Percentiles rank a stretch among this genome's conserved stretches.
Conservation (phyloP, 345 rosid genomes). For the Syzygium jambos region DNA sequence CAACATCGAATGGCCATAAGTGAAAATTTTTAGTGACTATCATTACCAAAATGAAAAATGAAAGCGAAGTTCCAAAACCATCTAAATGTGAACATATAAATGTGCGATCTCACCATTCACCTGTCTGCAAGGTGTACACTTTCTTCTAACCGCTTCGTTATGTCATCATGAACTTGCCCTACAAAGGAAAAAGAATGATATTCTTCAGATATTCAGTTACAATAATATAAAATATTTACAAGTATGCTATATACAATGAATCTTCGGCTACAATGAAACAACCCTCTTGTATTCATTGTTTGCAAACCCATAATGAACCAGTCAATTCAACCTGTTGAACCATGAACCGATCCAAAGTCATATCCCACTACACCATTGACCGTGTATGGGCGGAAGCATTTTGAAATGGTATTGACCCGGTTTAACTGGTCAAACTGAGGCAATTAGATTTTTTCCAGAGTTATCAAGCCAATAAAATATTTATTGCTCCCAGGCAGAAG, state of each 20-base stretch:
- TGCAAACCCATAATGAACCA: neutral
- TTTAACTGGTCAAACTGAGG: neutral
- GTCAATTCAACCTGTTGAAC: neutral
- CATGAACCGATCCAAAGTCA: neutral
- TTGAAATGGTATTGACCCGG: neutral
- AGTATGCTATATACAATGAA: neutral
- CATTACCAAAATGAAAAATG: neutral
- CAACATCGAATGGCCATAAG: neutral
- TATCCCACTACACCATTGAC: neutral
- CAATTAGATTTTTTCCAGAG: neutral
- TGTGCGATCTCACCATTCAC: neutral
- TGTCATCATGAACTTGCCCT: slow-evolving; percentile 27
- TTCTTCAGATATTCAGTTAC: neutral
- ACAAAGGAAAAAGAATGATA: neutral
- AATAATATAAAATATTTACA: neutral
- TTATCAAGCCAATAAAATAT: neutral
- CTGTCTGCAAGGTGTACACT: slow-evolving; percentile 4
- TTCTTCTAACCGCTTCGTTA: slow-evolving; percentile 20
- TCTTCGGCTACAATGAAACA: neutral
- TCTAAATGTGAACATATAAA: neutral
- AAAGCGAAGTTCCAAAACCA: neutral
- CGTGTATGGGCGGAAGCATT: neutral
- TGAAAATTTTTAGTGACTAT: neutral
- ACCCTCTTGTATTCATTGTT: neutral
- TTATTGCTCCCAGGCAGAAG: neutral